Evolutionary conservation across 176 grass and related monocot genomes (phyloP).

Genomic region (Eleusine indica): DNA sequence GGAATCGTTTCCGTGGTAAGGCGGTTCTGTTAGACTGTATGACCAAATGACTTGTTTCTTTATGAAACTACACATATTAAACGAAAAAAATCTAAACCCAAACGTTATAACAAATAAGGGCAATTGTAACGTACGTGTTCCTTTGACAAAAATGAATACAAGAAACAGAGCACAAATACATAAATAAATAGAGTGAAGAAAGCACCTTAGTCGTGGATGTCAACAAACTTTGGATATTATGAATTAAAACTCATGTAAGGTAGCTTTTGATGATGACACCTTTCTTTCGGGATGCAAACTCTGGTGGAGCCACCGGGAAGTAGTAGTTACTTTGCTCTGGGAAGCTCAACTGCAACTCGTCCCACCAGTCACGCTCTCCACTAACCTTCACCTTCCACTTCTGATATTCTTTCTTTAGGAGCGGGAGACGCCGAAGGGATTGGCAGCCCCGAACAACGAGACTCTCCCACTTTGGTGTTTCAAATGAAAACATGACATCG

Average conservation of each 20-base stretch:
- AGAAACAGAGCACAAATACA: too few species aligned
- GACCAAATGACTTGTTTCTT: too few species aligned
- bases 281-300: background rate
- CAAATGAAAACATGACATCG: background rate
- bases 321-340: background rate
- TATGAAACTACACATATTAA: too few species aligned
- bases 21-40: too few species aligned
- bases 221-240: background rate
- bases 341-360: background rate
- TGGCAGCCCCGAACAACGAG: background rate
- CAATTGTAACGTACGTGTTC: too few species aligned
- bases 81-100: too few species aligned
- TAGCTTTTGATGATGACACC: background rate
- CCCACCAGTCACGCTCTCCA: background rate
- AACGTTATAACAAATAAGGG: too few species aligned
- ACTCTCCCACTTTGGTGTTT: background rate
- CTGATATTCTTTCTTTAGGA: background rate
- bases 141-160: too few species aligned
- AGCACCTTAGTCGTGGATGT: background rate
- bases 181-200: background rate
- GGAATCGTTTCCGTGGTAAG: too few species aligned
- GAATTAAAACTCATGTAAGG: background rate
- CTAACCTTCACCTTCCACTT: background rate
- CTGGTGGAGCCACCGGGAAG: background rate
- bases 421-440: background rate